A percentile compares a stretch with the other conserved stretches of the same genome.
phyloP scores from a whole-genome alignment of 129 eudicot genomes.

The Gnaphalium uliginosum region DNA sequence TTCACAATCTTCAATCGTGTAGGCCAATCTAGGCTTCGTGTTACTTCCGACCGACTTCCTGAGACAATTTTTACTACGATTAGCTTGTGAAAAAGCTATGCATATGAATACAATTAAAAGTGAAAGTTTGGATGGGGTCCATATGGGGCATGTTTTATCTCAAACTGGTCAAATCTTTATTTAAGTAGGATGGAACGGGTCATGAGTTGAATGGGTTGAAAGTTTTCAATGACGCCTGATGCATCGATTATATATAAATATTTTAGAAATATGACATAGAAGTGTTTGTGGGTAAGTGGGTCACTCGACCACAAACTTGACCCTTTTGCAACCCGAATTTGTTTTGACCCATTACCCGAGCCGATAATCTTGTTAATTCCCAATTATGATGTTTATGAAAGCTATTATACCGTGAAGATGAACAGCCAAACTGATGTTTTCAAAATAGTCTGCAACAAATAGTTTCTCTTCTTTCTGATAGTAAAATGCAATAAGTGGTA shows the following conservation, averaged over 20 bases:
- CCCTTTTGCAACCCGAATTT: not conserved
- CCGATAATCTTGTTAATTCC: not conserved
- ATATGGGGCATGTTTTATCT: not conserved
- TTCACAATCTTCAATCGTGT: constrained; percentile 63
- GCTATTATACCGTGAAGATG: constrained; percentile 73
- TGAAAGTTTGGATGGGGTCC: not conserved
- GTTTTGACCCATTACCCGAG: not conserved
- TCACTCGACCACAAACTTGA: not conserved
- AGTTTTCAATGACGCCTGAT: not conserved
- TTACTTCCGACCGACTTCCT: constrained; percentile 45
- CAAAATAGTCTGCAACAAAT: constrained; percentile 51
- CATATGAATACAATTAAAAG: not conserved
- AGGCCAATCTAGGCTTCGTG: constrained; percentile 48
- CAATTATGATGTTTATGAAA: not conserved
- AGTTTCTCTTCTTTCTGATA: constrained; percentile 89
- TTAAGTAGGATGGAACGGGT: not conserved
- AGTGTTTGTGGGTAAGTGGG: not conserved
- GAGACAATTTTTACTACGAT: constrained; percentile 18
- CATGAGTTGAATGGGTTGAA: not conserved
- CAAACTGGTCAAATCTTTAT: not conserved
- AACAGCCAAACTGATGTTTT: constrained; percentile 73
- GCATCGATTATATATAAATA: not conserved
- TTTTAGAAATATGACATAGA: not conserved
- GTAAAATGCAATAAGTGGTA: constrained; percentile 72
- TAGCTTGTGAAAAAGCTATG: not conserved